Evolutionary conservation across 129 eudicot genomes (phyloP).

Genomic region (Silybum marianum): DNA sequence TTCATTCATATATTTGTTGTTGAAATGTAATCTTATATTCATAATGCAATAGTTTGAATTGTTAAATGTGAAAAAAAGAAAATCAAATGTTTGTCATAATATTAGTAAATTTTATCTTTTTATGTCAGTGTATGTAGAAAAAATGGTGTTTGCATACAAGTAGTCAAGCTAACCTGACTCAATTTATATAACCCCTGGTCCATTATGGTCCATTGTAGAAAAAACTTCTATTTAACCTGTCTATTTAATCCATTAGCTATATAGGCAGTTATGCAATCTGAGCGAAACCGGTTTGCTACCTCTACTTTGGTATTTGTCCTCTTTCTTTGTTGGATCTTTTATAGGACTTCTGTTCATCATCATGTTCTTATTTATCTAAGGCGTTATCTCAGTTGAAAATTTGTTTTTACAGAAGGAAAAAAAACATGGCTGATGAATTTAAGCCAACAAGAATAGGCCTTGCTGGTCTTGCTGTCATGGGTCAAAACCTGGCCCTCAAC

Average conservation of each 20-base stretch:
- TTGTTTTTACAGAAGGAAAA: slow-evolving; percentile 43
- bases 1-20: not conserved
- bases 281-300: not conserved
- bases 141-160: not conserved
- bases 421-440: slow-evolving; percentile 48
- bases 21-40: not conserved
- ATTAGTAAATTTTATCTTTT: not conserved
- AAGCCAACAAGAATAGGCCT: slow-evolving; percentile 67
- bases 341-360: not conserved
- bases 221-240: not conserved
- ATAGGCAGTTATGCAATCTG: not conserved
- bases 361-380: not conserved
- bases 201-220: not conserved
- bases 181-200: not conserved
- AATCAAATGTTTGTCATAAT: not conserved
- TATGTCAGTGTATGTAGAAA: not conserved
- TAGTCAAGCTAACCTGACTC: not conserved
- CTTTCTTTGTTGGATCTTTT: not conserved
- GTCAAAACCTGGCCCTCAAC: slow-evolving; percentile 68
- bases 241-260: not conserved
- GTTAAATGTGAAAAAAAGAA: not conserved
- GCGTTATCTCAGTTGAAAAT: slow-evolving; percentile 1
- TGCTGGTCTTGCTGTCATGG: slow-evolving; percentile 75
- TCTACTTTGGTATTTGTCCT: not conserved
- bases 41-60: not conserved